Evolutionary conservation across 192 early-diverging fungal genomes (phyloP).

Genomic region (Entrophospora sp.): DNA sequence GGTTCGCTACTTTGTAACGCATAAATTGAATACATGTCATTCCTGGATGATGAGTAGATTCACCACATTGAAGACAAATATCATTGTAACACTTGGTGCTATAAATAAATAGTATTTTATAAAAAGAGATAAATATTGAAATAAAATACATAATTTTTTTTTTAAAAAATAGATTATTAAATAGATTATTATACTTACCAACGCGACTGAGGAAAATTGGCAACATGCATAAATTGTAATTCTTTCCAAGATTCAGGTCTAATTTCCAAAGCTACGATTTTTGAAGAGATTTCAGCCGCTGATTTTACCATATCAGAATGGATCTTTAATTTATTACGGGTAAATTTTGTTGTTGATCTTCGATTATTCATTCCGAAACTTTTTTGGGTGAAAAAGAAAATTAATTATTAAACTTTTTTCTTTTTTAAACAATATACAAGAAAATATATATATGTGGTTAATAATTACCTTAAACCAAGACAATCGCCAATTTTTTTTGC

Average conservation of each 20-base stretch:
- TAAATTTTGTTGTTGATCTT: not conserved
- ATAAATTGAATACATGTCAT: constrained; percentile 36
- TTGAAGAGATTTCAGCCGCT: constrained; percentile 28
- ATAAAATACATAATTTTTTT: too few species aligned
- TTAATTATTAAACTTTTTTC: not conserved
- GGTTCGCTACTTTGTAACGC: constrained; percentile 23
- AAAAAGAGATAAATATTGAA: too few species aligned
- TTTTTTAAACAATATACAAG: not conserved
- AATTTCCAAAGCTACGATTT: constrained; percentile 36
- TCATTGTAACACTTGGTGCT: constrained; percentile 29
- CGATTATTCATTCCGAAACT: not conserved
- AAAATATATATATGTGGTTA: not conserved
- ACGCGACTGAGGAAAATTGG: constrained; percentile 35
- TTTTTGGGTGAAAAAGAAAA: not conserved
- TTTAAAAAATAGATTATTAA: too few species aligned
- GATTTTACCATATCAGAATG: constrained; percentile 7
- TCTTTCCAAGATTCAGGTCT: constrained; percentile 47
- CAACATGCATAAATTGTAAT: constrained; percentile 49
- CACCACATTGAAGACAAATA: constrained; percentile 46
- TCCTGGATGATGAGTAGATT: constrained; percentile 30
- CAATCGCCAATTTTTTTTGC: constrained; percentile 18
- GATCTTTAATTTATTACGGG: constrained; percentile 1
- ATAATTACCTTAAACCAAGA: not conserved
- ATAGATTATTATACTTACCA: too few species aligned
- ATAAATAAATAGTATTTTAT: constrained; percentile 18